A percentile compares a stretch with the other conserved stretches of the same genome.
These are phyloP conservation scores for Apiospora pterosperma DNA, from an alignment of 2,329 filamentous ascomycete genomes.

Conservation along the genomic window DNA sequence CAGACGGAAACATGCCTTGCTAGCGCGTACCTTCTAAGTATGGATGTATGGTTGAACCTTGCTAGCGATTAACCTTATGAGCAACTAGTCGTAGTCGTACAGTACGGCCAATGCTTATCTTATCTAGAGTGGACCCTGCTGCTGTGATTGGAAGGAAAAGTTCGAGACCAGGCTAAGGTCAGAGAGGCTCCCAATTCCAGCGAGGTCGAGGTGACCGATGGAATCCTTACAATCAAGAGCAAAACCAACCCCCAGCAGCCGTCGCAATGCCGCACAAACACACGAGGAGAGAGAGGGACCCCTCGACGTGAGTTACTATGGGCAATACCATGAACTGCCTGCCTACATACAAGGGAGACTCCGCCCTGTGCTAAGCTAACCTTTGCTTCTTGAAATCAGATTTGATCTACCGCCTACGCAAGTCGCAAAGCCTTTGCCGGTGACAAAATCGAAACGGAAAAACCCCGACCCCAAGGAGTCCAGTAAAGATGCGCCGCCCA, in stretches of 20 bases:
- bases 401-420: slow-evolving; percentile 49
- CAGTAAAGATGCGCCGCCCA: slow-evolving; percentile 24
- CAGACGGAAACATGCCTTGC: not conserved
- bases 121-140: not conserved
- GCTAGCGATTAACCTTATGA: not conserved
- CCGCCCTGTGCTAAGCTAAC: not conserved
- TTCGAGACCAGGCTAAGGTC: not conserved
- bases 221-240: not conserved
- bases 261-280: slow-evolving; percentile 81
- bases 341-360: no score
- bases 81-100: no score
- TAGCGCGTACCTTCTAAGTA: no score
- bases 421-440: slow-evolving; percentile 48
- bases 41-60: no score
- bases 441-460: slow-evolving; percentile 25
- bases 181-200: not conserved
- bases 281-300: slow-evolving; percentile 60
- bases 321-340: not conserved
- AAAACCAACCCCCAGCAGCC: not conserved
- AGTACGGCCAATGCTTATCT: no score
- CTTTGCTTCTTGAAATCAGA: slow-evolving; percentile 24
- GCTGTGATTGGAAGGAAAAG: slow-evolving; percentile 2
- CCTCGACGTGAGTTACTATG: slow-evolving; percentile 43
- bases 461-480: slow-evolving; percentile 26
- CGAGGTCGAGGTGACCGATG: not conserved